These are phyloP conservation scores for Geranium rotundifolium DNA, from an alignment of 345 rosid species.

Conservation along the genomic window DNA sequence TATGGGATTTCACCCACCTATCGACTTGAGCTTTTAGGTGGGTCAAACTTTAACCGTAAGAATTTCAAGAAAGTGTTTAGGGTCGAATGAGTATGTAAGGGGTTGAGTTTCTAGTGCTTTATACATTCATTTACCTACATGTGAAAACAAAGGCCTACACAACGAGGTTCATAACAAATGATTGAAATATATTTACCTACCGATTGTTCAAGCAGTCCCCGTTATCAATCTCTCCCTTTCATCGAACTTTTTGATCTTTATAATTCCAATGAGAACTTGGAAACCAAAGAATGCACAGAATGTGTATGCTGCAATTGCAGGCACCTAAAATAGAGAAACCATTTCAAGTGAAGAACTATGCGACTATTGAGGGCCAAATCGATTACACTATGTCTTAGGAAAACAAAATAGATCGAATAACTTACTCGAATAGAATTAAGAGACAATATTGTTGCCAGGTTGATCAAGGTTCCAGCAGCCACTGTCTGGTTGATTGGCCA, in stretches of 20 bases:
- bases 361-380: not conserved
- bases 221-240: slow-evolving; percentile 78
- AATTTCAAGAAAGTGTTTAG: too few species aligned
- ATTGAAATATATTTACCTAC: slow-evolving; percentile 16
- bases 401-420: not conserved
- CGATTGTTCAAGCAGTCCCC: slow-evolving; percentile 63
- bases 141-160: too few species aligned
- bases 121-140: too few species aligned
- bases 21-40: too few species aligned
- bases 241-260: slow-evolving; percentile 75
- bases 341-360: slow-evolving; percentile 4
- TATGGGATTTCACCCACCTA: too few species aligned
- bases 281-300: slow-evolving; percentile 68
- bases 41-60: too few species aligned
- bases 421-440: slow-evolving; percentile 78
- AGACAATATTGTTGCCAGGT: slow-evolving; percentile 82
- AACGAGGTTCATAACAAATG: not conserved
- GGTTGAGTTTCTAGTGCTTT: too few species aligned
- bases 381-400: not conserved
- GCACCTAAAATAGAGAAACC: slow-evolving; percentile 37
- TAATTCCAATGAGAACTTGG: slow-evolving; percentile 67
- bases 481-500: slow-evolving; percentile 53
- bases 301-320: slow-evolving; percentile 53
- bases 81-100: too few species aligned
- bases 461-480: slow-evolving; percentile 89